Evolutionary conservation across 2,329 filamentous ascomycete genomes (phyloP).

Genomic region (Talaromyces sp.): DNA sequence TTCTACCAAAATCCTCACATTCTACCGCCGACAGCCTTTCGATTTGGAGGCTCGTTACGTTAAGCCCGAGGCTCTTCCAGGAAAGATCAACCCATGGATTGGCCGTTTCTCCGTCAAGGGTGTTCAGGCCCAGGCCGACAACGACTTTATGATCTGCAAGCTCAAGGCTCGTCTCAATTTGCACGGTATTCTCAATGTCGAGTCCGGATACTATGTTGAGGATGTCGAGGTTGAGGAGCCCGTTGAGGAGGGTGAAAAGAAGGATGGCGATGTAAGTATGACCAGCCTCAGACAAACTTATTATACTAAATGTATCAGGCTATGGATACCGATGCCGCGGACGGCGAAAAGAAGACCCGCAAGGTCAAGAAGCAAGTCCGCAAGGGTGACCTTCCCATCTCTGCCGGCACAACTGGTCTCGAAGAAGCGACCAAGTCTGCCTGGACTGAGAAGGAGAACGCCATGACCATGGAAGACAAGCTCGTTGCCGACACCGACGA

Average conservation of each 20-base stretch:
- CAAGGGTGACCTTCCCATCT: slow-evolving; percentile 90
- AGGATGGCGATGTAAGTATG: slow-evolving; percentile 57
- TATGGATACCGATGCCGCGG: slow-evolving; percentile 74
- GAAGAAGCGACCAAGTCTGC: slow-evolving; percentile 64
- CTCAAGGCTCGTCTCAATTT: slow-evolving; percentile 96
- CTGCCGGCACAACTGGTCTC: slow-evolving; percentile 75
- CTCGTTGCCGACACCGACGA: slow-evolving; percentile 96
- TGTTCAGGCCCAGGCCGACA: slow-evolving; percentile 86
- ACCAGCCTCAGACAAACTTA: not conserved
- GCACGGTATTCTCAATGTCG: slow-evolving; percentile 92
- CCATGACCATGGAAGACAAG: slow-evolving; percentile 98
- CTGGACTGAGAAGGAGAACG: slow-evolving; percentile 75
- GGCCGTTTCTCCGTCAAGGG: slow-evolving; percentile 97
- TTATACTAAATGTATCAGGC: slow-evolving; percentile 52
- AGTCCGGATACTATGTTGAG: slow-evolving; percentile 96
- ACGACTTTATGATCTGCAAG: slow-evolving; percentile 99
- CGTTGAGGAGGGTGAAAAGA: slow-evolving; percentile 63
- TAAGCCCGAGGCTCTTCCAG: slow-evolving; percentile 79
- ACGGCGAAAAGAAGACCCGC: slow-evolving; percentile 76
- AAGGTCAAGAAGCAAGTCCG: slow-evolving; percentile 99
- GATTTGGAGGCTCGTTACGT: slow-evolving; percentile 93
- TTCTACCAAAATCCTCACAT: slow-evolving; percentile 98
- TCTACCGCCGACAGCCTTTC: slow-evolving; percentile 97
- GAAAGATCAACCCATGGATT: slow-evolving; percentile 91
- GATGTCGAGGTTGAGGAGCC: slow-evolving; percentile 97